phyloP scores from a whole-genome alignment of 371 early-diverging fungal species.

The Mucor plumbeus region DNA sequence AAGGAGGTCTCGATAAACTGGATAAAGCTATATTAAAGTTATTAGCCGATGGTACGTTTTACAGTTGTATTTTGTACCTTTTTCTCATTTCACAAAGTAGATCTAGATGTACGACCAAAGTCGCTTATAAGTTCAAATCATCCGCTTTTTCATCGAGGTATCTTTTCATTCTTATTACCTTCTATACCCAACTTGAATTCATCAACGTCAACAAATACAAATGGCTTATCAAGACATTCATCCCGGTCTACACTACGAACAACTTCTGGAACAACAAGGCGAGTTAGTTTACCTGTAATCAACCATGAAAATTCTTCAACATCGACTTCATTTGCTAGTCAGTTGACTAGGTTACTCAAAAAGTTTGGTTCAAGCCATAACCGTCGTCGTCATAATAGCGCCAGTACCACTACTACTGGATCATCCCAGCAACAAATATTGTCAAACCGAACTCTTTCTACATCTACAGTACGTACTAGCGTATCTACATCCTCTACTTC shows the following conservation, averaged over 20 bases:
- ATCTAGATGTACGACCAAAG: conserved; percentile 25
- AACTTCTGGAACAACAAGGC: conserved; percentile 1
- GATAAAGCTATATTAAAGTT: conserved; percentile 28
- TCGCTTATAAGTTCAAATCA: conserved; percentile 22
- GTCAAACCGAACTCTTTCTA: conserved; percentile 10
- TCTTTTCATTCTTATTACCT: conserved; percentile 29
- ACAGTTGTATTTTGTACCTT: not conserved
- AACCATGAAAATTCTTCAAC: not conserved
- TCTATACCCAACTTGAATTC: conserved; percentile 15
- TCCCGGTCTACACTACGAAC: conserved; percentile 19
- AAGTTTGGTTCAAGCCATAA: not conserved
- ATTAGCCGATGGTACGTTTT: conserved; percentile 37
- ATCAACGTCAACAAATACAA: conserved; percentile 11
- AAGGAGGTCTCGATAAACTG: conserved; percentile 33
- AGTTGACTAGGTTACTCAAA: conserved; percentile 10
- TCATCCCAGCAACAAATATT: not conserved
- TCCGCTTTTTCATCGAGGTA: conserved; percentile 24
- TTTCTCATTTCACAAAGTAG: conserved; percentile 21
- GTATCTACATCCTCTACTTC: conserved; percentile 9
- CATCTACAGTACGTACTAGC: conserved; percentile 15
- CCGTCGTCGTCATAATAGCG: not conserved
- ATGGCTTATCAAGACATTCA: conserved; percentile 23
- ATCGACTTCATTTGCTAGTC: conserved; percentile 4
- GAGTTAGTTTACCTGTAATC: not conserved
- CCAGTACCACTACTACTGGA: not conserved